These are phyloP conservation scores for Diospyros kaki DNA, from an alignment of 148 eudicot genomes.

Conservation along the genomic window DNA sequence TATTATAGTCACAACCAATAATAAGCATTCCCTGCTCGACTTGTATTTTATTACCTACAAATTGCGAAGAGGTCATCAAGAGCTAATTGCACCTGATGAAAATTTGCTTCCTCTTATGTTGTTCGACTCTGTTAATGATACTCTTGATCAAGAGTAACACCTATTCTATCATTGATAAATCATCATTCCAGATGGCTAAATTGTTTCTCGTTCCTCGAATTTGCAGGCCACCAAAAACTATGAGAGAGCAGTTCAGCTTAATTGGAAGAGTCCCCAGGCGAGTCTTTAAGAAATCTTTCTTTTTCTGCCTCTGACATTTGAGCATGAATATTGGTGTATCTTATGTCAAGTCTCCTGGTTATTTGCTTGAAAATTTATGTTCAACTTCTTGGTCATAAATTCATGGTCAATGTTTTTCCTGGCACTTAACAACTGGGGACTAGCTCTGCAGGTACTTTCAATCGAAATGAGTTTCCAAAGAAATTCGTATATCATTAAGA, in stretches of 20 bases:
- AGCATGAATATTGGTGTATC: constrained; percentile 3
- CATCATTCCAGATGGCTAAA: too few relatives aligned
- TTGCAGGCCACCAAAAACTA: constrained; percentile 82
- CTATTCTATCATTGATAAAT: too few relatives aligned
- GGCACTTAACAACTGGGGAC: constrained; percentile 99
- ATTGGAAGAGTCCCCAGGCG: constrained; percentile 99
- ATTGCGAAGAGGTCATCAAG: too few relatives aligned
- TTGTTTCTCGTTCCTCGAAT: constrained; percentile 9
- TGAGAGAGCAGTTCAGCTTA: constrained; percentile 81
- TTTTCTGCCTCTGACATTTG: neutral
- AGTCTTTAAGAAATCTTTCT: neutral
- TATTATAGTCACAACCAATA: too few relatives aligned
- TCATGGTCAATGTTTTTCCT: constrained; percentile 29
- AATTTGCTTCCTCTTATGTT: too few relatives aligned
- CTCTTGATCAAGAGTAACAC: too few relatives aligned
- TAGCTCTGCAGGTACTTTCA: constrained; percentile 79
- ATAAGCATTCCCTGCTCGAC: too few relatives aligned
- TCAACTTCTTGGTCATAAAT: neutral
- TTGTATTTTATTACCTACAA: too few relatives aligned
- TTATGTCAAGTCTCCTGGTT: neutral
- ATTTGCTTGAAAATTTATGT: neutral
- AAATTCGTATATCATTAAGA: neutral
- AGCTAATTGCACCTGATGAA: too few relatives aligned
- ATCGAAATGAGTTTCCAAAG: neutral
- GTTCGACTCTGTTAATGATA: too few relatives aligned